Evolutionary conservation across 805 yeast genomes (phyloP).

Genomic region (Peterozyma toletana): DNA sequence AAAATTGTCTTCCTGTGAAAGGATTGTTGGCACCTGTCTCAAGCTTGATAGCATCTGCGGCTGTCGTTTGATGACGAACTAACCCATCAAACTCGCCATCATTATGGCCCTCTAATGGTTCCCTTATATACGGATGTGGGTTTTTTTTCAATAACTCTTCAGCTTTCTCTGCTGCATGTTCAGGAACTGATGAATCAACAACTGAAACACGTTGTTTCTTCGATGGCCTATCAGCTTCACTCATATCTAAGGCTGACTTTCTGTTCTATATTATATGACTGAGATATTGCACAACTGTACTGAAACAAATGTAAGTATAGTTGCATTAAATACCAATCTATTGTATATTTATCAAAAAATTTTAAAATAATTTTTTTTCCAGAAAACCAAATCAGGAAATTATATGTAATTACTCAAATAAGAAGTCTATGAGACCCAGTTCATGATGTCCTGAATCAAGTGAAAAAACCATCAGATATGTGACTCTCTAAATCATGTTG

Average conservation of each 20-base stretch:
- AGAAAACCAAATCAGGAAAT: no score
- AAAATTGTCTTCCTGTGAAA: conserved; percentile 62
- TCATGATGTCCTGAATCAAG: no score
- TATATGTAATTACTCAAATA: no score
- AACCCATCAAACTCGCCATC: conserved; percentile 55
- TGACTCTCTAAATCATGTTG: no score
- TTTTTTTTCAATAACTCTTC: conserved; percentile 44
- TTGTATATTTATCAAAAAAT: no score
- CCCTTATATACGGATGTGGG: conserved; percentile 32
- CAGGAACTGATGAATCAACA: conserved; percentile 48
- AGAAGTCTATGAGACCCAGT: no score
- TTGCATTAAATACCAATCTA: neutral
- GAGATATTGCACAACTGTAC: no score
- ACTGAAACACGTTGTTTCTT: conserved; percentile 40
- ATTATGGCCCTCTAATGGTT: conserved; percentile 45
- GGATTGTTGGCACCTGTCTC: conserved; percentile 64
- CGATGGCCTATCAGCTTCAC: conserved; percentile 30
- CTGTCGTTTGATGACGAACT: conserved; percentile 58
- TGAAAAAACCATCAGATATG: no score
- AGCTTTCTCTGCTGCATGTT: conserved; percentile 60
- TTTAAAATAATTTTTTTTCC: no score
- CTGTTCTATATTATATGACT: no score
- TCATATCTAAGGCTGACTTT: conserved; percentile 10
- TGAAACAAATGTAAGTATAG: no score
- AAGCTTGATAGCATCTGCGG: conserved; percentile 49